Conservation (phyloP, 2,329 filamentous ascomycete genomes). For the Cercospora citrullina region DNA sequence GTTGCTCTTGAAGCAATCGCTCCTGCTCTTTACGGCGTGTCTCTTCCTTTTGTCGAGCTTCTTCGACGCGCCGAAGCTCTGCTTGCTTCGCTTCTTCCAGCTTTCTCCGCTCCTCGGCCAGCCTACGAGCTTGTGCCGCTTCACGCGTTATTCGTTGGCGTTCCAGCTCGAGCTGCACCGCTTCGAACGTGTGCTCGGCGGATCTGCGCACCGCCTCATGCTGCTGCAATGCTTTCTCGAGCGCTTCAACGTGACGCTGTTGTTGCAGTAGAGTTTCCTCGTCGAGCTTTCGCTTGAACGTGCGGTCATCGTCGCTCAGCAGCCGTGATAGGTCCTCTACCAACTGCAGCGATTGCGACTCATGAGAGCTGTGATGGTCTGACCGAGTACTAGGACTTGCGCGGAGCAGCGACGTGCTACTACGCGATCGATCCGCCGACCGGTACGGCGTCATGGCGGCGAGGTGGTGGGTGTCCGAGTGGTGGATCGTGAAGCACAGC, state of each 20-base stretch:
- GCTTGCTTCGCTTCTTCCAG: slow-evolving; percentile 17
- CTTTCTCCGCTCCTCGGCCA: slow-evolving; percentile 20
- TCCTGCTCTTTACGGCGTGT: slow-evolving; percentile 15
- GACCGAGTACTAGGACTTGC: slow-evolving; percentile 14
- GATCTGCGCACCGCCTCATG: slow-evolving; percentile 24
- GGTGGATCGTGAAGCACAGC: neutral
- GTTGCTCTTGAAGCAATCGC: slow-evolving; percentile 12
- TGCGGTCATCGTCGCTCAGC: slow-evolving; percentile 21
- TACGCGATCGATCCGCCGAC: slow-evolving; percentile 16
- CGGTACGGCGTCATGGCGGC: slow-evolving; percentile 23
- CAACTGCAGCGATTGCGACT: slow-evolving; percentile 9
- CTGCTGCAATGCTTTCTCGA: slow-evolving; percentile 23
- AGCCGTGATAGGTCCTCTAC: slow-evolving; percentile 24
- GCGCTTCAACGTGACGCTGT: slow-evolving; percentile 24
- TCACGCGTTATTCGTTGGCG: slow-evolving; percentile 19
- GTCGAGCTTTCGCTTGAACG: slow-evolving; percentile 24
- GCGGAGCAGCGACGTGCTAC: slow-evolving; percentile 20
- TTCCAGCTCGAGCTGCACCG: slow-evolving; percentile 22
- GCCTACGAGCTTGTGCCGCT: slow-evolving; percentile 16
- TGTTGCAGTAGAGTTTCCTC: slow-evolving; percentile 23
- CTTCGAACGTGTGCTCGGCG: slow-evolving; percentile 22
- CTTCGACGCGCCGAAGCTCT: slow-evolving; percentile 7
- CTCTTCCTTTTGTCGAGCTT: slow-evolving; percentile 18
- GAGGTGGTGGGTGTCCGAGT: neutral
- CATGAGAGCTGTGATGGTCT: slow-evolving; percentile 11